Base-by-base conservation (phyloP, 495 filamentous ascomycete genomes). In the Tuber borchii region DNA sequence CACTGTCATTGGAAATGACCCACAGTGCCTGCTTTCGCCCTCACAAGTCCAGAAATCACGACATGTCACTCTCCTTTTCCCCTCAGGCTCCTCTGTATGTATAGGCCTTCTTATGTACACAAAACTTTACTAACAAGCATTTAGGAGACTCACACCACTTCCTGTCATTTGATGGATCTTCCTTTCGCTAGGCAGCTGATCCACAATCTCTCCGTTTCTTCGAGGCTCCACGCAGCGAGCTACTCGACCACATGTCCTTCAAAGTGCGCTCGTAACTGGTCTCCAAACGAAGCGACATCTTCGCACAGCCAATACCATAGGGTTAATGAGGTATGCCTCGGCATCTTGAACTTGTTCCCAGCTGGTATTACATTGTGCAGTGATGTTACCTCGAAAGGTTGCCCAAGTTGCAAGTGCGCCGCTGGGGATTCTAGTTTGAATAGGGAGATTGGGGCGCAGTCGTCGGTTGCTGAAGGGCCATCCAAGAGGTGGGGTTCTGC, bases 141-240 rank as follows among this genome's bases (percentile, higher is more conserved):
- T 4, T 31, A 65, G 56, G 56, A 31, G n/a, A 4, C 56, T 65
- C 56, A 31, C 26, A 65, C 56, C 26, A 12, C 26, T 65, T 65
- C 56, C 7, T 31, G 56, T 26, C 56, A 65, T 65, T 65, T 31
- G 56, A 31, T 65, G 56, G 56, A 17, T 65, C 56, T 16, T 65
- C 56, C 56, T 31, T 65, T 65, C 12, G n/a, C 4, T 65, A 31
- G 56, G 56, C 56, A 65, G 56, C 56, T 65, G 56, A 65, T 65
- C 56, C 56, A 16, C 10, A 16, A 65, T 65, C 56, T 65, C 26
- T 31, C 56, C 56, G 56, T 65, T 65, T 31, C 26, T 26, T 65
- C 56, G 56, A 65, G 56, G 56, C 56, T 65, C n/a, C 56, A 65
- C n/a, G n/a, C n/a, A 65, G 56, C 26, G 56, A n/a, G 56, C n/a